Base-by-base conservation (phyloP, 1,139 yeast species). In the Geotrichum bryndzae region DNA sequence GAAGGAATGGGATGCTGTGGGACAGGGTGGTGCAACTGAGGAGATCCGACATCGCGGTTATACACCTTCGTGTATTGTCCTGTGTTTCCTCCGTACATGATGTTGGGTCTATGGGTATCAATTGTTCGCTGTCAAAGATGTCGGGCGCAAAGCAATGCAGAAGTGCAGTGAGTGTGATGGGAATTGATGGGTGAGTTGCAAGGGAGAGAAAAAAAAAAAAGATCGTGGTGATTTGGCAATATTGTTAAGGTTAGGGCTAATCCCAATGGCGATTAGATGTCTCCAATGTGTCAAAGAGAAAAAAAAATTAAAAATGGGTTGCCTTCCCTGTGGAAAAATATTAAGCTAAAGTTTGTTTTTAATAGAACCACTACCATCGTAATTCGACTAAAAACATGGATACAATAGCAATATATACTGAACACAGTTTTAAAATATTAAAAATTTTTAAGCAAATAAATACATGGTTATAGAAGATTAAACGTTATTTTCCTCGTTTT, bases 1-100 rank as follows among this genome's bases (percentile, higher is more conserved):
- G 76, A 74, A 23, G 78, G 78, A 53, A 78, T 75, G 7, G 80
- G 78, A 64, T 78, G 81, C 71, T 78, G 80, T 8, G 81, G 81
- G 13, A 77, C 76, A 7, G 81, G 81, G 61, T 78, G 81, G 65
- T 78, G 80, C 61, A 78, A 68, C 7, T 80, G 80, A 29, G 80
- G 81, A 2, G 74, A 67, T 18, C 56, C 65, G 23, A 60, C 45
- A 31, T 57, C 58, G 15, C 59, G 53, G 29, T 11, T 53, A 29
- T 53, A 57, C 25, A 51, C 59, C 45, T 51, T 48, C 4, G 48
- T 31, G 33, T 50, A 56, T 13, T 56, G 54, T 23, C 59, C 54
- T 15, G 51, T 27, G 52, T 58, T 53, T 31, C 45, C 29, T 52
- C 38, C 38, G 23, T 31, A 27, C 33, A 27, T 25, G 1, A 7